These are phyloP conservation scores for Byssoonygena ceratinophila DNA, from an alignment of 2,329 filamentous ascomycete genomes.

Conservation along the genomic window DNA sequence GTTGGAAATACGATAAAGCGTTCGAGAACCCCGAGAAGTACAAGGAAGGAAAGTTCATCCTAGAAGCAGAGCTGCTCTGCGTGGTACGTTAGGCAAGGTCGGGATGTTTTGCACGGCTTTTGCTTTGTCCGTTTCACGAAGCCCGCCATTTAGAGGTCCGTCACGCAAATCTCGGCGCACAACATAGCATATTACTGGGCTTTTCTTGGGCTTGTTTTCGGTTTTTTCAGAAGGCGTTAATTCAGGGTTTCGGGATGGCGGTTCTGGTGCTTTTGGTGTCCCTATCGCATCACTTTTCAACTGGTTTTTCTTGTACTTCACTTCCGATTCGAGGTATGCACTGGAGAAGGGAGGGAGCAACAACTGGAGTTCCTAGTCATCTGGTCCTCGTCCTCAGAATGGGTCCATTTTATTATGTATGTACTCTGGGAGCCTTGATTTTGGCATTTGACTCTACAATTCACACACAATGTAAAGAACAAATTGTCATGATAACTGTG, in stretches of 20 bases:
- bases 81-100: conserved; percentile 49
- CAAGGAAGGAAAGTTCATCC: conserved; percentile 96
- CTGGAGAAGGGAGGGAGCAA: background rate
- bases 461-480: background rate
- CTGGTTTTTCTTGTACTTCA: background rate
- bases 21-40: conserved; percentile 90
- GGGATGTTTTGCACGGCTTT: background rate
- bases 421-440: too few relatives aligned
- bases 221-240: background rate
- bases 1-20: conserved; percentile 98
- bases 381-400: background rate
- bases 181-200: background rate
- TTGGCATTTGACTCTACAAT: background rate
- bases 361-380: background rate
- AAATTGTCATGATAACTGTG: too few relatives aligned
- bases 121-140: background rate
- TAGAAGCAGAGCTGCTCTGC: conserved; percentile 86
- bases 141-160: background rate
- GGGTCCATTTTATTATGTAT: too few relatives aligned
- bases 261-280: conserved; percentile 3
- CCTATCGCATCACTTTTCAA: background rate
- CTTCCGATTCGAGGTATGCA: background rate
- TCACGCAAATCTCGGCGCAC: background rate
- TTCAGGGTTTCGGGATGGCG: background rate
- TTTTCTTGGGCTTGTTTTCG: background rate